Evolutionary conservation across 495 filamentous ascomycete species (phyloP).

Genomic region (Aspergillus leporis): DNA sequence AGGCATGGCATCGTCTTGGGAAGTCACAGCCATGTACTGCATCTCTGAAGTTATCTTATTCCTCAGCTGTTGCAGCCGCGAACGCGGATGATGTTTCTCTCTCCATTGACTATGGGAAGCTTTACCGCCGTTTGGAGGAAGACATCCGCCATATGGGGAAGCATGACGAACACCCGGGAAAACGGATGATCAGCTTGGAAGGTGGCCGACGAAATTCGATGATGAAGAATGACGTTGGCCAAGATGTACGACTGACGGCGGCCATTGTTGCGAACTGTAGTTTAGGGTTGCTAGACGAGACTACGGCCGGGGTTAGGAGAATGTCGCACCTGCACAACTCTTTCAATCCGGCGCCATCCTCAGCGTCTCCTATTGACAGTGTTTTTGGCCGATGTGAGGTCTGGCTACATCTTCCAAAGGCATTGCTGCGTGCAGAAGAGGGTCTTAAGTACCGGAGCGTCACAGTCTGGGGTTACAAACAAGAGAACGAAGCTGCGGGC

Average conservation of each 20-base stretch:
- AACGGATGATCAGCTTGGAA: constrained; percentile 32
- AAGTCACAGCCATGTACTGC: constrained; percentile 49
- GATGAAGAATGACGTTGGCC: constrained; percentile 27
- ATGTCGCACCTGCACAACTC: constrained; percentile 38
- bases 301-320: constrained; percentile 40
- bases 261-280: constrained; percentile 41
- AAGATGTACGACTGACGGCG: constrained; percentile 42
- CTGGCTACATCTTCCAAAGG: constrained; percentile 44
- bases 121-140: constrained; percentile 45
- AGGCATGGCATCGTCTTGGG: constrained; percentile 46
- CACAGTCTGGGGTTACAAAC: constrained; percentile 40
- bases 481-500: constrained; percentile 13
- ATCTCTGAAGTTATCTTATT: constrained; percentile 45
- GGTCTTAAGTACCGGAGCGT: constrained; percentile 44
- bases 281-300: constrained; percentile 42
- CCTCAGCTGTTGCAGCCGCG: constrained; percentile 43
- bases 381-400: constrained; percentile 44
- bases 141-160: constrained; percentile 37
- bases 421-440: constrained; percentile 41
- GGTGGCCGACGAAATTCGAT: constrained; percentile 38
- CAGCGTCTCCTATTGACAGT: constrained; percentile 27
- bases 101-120: constrained; percentile 49
- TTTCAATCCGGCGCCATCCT: not conserved
- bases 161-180: constrained; percentile 23
- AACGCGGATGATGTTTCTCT: constrained; percentile 47